Evolutionary conservation across 2,329 filamentous ascomycete species (phyloP), one percentile per base, ranked within the genome.

Genomic region (Trichoderma breve): DNA sequence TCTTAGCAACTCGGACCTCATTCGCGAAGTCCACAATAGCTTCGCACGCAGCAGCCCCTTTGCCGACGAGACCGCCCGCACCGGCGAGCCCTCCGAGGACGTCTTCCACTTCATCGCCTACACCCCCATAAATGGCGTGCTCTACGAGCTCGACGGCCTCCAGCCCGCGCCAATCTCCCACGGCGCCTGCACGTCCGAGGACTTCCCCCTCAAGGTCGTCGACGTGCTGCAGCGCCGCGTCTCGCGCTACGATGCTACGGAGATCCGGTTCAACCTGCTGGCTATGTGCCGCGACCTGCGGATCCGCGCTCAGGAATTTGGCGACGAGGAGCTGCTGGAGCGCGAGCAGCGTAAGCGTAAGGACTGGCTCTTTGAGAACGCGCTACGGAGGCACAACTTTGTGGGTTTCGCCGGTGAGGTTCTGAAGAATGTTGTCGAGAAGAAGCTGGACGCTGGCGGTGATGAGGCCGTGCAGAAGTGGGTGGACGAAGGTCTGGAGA

Each of bases 21-120:
- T 94, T 78, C 89, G 92, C 34, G 89, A 89, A 79, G 92, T 93
- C 70, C 95, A 98, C 86, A 98, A 98, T 82, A 93, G 92, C 74
- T 97, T 98, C 82, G 93, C 95, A 57, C 88, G 92, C 74, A 92
- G 92, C 73, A 97, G 92, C 72, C 96, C 96, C 3, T 99, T 99
- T 80, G 91, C 93, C 69, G 94, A 97, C 81, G 96, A 99, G 87
- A 97, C 94, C 73, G 89, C 92, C 76, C 78, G 77, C 74, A 77
- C 89, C 12, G 88, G 88, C 15, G 89, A 90, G 73, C 87, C 93
- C 70, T 67, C 64, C 32, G 94, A 97, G 78, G 96, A 98, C 79
- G 93, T 95, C 32, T 99, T 97, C 84, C 96, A 99, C 84, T 99
- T 99, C 82, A 94, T 99, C 78, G 96, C 95, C 36, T 99, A 99